Evolutionary conservation across 139 green algal species (phyloP).

Genomic region (Zygnema cylindricum): DNA sequence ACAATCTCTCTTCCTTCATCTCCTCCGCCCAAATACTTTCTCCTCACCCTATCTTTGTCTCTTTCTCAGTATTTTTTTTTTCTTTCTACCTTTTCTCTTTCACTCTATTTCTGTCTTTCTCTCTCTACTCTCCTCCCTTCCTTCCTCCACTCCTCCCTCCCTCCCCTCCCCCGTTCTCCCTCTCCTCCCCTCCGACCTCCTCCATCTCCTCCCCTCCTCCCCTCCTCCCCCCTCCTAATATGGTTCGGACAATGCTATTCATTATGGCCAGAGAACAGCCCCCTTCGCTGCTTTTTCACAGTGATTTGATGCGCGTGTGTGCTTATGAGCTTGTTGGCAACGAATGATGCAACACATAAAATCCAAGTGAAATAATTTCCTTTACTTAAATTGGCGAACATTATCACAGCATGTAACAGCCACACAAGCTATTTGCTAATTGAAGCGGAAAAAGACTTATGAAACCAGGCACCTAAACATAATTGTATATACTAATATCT

Average conservation of each 20-base stretch:
- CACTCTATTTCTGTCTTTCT: neutral
- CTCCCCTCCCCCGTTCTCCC: neutral
- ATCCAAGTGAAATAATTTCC: neutral
- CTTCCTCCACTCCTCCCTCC: neutral
- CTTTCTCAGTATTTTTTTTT: neutral
- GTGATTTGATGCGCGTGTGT: neutral
- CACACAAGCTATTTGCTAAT: neutral
- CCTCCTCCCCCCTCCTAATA: neutral
- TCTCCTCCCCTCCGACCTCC: neutral
- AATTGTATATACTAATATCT: neutral
- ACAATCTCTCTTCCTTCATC: too few relatives aligned
- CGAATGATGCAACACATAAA: neutral
- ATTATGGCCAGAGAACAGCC: neutral
- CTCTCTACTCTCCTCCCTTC: neutral
- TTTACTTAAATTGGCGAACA: too few relatives aligned
- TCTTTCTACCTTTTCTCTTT: neutral
- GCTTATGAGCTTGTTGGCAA: neutral
- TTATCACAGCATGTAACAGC: too few relatives aligned
- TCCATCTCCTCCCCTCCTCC: neutral
- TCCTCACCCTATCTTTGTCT: neutral
- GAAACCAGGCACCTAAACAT: neutral
- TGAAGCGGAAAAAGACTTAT: neutral
- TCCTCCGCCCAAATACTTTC: too few relatives aligned
- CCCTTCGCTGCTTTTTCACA: neutral
- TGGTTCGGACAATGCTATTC: neutral